Conservation (phyloP, 2,329 filamentous ascomycete species). For the Chaetomium strumarium region DNA sequence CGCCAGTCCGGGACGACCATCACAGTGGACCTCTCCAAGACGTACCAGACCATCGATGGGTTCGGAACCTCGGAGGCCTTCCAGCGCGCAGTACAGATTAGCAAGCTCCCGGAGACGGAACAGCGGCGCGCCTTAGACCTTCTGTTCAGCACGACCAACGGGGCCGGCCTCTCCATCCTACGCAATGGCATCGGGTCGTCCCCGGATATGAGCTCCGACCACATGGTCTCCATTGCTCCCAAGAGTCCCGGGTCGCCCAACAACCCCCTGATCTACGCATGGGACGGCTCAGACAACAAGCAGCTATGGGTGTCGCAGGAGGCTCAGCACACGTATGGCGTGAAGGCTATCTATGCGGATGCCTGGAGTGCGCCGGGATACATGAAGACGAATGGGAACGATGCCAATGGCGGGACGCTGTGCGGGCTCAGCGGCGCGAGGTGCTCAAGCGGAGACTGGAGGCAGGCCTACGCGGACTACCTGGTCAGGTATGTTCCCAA, state of each 20-base stretch:
- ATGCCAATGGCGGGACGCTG: slow-evolving; percentile 27
- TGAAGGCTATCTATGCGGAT: slow-evolving; percentile 37
- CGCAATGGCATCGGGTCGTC: slow-evolving; percentile 42
- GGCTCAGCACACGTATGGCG: slow-evolving; percentile 35
- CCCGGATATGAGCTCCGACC: slow-evolving; percentile 35
- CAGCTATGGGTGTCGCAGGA: slow-evolving; percentile 49
- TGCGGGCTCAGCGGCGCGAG: slow-evolving; percentile 36
- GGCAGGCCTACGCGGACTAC: slow-evolving; percentile 43
- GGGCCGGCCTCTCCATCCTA: slow-evolving; percentile 40
- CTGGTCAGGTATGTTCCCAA: slow-evolving; percentile 27
- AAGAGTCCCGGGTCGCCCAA: slow-evolving; percentile 38
- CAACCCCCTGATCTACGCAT: slow-evolving; percentile 38
- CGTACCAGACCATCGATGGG: slow-evolving; percentile 41
- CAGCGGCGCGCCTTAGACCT: slow-evolving; percentile 38
- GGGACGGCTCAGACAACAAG: slow-evolving; percentile 41
- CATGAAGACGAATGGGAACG: slow-evolving; percentile 41
- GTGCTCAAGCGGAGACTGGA: slow-evolving; percentile 40
- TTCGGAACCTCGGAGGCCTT: slow-evolving; percentile 42
- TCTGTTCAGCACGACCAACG: slow-evolving; percentile 40
- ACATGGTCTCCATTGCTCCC: slow-evolving; percentile 36
- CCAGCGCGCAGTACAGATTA: slow-evolving; percentile 40
- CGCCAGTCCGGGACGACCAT: slow-evolving; percentile 26
- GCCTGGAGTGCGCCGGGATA: slow-evolving; percentile 44
- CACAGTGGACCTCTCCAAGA: slow-evolving; percentile 36
- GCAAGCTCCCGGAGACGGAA: slow-evolving; percentile 34